phyloP scores from a whole-genome alignment of 306 rosid species.

The Mimosa pudica region DNA sequence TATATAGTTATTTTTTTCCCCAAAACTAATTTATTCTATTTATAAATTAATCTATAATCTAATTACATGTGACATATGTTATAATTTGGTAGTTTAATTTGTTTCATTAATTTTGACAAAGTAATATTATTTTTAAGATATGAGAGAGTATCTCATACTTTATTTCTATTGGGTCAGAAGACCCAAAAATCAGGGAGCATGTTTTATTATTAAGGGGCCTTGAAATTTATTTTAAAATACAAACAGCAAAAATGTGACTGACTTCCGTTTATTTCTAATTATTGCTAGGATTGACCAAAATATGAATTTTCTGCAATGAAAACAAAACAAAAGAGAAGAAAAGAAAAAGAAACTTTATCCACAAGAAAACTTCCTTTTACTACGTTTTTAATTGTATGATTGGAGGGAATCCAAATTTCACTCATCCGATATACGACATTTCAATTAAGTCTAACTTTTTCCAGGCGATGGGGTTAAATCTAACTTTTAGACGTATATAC shows the following conservation, averaged over 20 bases:
- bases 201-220: conserved; percentile 14
- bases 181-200: conserved; percentile 26
- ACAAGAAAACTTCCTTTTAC: background rate
- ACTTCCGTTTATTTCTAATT: background rate
- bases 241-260: background rate
- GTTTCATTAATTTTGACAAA: too few relatives aligned
- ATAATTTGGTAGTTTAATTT: too few relatives aligned
- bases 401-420: background rate
- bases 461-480: background rate
- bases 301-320: background rate
- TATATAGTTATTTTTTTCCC: too few relatives aligned
- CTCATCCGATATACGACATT: background rate
- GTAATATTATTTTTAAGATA: too few relatives aligned
- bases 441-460: too few relatives aligned
- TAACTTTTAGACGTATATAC: background rate
- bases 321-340: background rate
- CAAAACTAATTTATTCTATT: too few relatives aligned
- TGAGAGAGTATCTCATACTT: background rate
- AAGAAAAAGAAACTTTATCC: background rate
- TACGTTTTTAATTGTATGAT: background rate
- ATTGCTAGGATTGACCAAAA: background rate
- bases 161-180: background rate
- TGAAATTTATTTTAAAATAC: background rate
- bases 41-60: too few relatives aligned
- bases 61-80: too few relatives aligned